Evolutionary conservation across 805 yeast genomes (phyloP).

Genomic region (Isabelozyma gotoi): DNA sequence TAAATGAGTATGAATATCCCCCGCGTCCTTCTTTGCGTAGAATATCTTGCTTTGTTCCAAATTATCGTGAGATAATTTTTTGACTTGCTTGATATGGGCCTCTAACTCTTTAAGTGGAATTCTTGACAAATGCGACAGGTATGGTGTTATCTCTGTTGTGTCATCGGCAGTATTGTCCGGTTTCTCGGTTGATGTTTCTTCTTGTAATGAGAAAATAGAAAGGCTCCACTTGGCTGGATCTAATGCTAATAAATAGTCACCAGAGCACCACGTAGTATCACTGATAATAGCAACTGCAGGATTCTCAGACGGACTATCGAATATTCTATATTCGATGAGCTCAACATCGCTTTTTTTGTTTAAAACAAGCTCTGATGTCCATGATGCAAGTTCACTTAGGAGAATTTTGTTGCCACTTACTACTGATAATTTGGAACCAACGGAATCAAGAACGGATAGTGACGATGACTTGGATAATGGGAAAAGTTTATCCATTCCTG

Average conservation of each 20-base stretch:
- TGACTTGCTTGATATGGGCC: not conserved
- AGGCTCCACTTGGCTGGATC: not conserved
- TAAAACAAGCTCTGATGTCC: not conserved
- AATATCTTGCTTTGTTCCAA: not conserved
- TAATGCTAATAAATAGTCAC: not conserved
- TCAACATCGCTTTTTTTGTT: not conserved
- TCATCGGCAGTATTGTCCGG: not conserved
- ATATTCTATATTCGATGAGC: not conserved
- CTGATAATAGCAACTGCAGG: not conserved
- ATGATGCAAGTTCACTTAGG: not conserved
- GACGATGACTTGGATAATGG: not conserved
- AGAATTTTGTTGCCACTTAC: not conserved
- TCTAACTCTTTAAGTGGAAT: not conserved
- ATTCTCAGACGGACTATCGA: not conserved
- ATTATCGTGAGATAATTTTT: not conserved
- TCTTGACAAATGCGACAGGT: not conserved
- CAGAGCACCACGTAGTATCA: not conserved
- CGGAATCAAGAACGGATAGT: not conserved
- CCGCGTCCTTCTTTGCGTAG: not conserved
- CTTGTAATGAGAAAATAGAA: not conserved
- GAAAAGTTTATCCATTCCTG: not conserved
- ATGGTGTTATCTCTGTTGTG: not conserved
- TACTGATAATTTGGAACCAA: not conserved
- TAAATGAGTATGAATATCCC: not conserved
- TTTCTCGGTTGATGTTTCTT: not conserved